Percentiles rank a stretch among this genome's conserved stretches.
phyloP scores from a whole-genome alignment of 805 yeast species.

The Saccharomyces eubayanus region DNA sequence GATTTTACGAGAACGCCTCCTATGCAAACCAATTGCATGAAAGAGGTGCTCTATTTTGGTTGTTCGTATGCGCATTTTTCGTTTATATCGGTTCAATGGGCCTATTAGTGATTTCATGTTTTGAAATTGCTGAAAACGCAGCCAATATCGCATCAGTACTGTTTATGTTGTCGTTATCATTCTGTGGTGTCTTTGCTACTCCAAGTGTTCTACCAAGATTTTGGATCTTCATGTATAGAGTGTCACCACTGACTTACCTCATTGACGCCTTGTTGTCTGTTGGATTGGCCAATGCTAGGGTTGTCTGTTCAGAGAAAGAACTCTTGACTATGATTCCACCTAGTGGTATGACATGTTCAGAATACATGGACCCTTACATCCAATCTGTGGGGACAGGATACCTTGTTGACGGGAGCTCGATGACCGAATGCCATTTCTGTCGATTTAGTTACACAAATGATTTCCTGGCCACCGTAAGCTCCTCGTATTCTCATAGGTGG shows the following conservation, averaged over 20 bases:
- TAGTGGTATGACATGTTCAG: conserved; percentile 44
- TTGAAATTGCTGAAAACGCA: conserved; percentile 48
- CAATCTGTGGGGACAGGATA: conserved; percentile 34
- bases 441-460: conserved; percentile 43
- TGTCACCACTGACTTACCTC: conserved; percentile 59
- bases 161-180: conserved; percentile 50
- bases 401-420: conserved; percentile 37
- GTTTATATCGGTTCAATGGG: conserved; percentile 49
- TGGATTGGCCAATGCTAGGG: conserved; percentile 40
- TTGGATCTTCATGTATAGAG: conserved; percentile 67
- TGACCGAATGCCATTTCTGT: conserved; percentile 49
- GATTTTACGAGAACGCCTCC: conserved; percentile 49
- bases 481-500: conserved; percentile 35
- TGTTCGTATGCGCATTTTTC: conserved; percentile 36
- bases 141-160: conserved; percentile 46
- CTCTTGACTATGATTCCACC: conserved; percentile 41
- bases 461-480: conserved; percentile 41
- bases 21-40: conserved; percentile 36
- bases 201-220: conserved; percentile 50
- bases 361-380: conserved; percentile 35
- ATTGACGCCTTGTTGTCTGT: conserved; percentile 44
- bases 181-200: conserved; percentile 66
- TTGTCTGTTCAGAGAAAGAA: conserved; percentile 41
- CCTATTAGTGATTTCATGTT: conserved; percentile 47
- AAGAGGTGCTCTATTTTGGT: conserved; percentile 45